Evolutionary conservation across 1,139 yeast species (phyloP), one percentile per base, ranked within the genome.

Genomic region (Diutina mesorugosa): DNA sequence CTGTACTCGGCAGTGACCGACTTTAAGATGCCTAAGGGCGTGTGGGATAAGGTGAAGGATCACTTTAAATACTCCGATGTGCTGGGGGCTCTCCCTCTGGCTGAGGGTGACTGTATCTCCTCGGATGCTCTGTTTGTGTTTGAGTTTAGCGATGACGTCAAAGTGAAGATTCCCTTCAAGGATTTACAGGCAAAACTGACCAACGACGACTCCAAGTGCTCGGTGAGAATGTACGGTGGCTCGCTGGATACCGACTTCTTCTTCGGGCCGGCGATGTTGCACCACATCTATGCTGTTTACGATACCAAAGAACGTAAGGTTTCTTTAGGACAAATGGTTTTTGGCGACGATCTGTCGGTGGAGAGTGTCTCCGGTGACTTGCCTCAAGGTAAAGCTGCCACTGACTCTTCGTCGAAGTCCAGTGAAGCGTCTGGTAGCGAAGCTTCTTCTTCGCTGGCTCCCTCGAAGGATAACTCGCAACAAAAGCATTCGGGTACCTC

Each of bases 201-300:
- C 9, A 45, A 32, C 5, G 29, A 30, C n/a, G 21, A 14, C 32
- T 47, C 51, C 51, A 50, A 30, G n/a, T 50, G 53, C 16, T 18
- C 29, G 45, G 45, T 50, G 10, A 50, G 53, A 50, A 50, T 50
- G 21, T 50, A 50, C 28, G 53, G 53, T 9, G 53, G 53, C 4
- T n/a, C 28, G 6, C 45, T 32, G 41, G 53, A 50, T 7, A 30
- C 41, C 21, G 45, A 50, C 28, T 50, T 50, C 53, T 50, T 50
- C 45, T 50, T 50, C 16, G 53, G 53, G 14, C 53, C 53, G 6
- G 53, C 53, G n/a, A 29, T 50, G 45, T 32, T 50, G 45, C 45
- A 50, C 41, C 32, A 50, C 35, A 32, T 50, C 16, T 50, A 50
- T 21, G 53, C 53, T 8, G 45, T 50, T 16, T 50, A 50, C 14